Base-by-base conservation (phyloP, 805 yeast genomes). In the Pichia cephalocereana region DNA sequence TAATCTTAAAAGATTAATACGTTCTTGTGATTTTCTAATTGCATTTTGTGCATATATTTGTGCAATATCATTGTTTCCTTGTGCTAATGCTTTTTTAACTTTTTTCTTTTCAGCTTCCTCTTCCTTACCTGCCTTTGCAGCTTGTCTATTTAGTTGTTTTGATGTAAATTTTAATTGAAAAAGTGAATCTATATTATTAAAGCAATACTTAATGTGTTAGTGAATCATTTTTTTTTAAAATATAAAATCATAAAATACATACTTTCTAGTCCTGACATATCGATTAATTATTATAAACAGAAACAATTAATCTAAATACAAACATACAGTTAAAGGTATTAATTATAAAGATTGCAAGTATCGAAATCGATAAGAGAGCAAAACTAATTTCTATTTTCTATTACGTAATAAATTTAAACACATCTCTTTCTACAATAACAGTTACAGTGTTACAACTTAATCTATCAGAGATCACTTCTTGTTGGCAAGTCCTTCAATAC, bases 41-140 rank as follows among this genome's bases (percentile, higher is more conserved):
- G 98, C 96, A 66, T 90, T 93, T 55, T 90, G 95, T 0, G 99
- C 99, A 59, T 93, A 91, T 41, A 93, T 75, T 61, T 81, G 84
- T 0, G 98, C 98, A 52, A 93, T 89, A 62, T 93, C 99, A 57
- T 82, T 84, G 62, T 84, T 83, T 17, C 96, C 96, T 56, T 83
- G 88, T 44, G 73, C 71, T 70, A 88, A 71, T 2, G 96, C 96
- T 72, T 87, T 91, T 66, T 91, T 91, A 51, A 89, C 82, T 61
- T 86, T 88, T 57, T 83, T 83, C 66, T 87, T 87, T 67, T 93
- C 98, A 38, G 78, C 75, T 37, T 79, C 79, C 60, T 88, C 96
- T 62, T 93, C 99, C 61, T 89, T 90, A 1, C 89, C 86, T 3
- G 98, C 90, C 63, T 83, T 85, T 31, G 82, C 76, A 2, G 98